phyloP scores from a whole-genome alignment of 163 green algal species.

The Chloromonas sp. region DNA sequence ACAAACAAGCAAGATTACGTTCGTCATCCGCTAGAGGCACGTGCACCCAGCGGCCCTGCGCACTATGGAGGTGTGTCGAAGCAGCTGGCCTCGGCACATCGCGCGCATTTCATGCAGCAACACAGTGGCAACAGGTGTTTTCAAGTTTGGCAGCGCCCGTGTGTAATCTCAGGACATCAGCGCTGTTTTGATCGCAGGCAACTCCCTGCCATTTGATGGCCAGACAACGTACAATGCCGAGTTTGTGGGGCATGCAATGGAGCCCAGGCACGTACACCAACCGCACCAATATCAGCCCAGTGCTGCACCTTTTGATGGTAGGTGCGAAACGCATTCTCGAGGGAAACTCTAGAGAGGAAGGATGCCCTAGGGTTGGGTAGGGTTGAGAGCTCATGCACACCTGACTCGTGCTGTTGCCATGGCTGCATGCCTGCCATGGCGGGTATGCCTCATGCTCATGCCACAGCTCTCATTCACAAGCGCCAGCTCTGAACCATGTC shows the following conservation, averaged over 20 bases:
- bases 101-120: background rate
- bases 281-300: background rate
- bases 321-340: background rate
- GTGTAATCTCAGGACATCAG: background rate
- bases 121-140: background rate
- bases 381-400: too few relatives aligned
- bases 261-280: background rate
- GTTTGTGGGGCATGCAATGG: background rate
- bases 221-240: background rate
- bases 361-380: too few relatives aligned
- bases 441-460: background rate
- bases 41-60: background rate
- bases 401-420: background rate
- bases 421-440: background rate
- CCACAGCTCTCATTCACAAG: too few relatives aligned
- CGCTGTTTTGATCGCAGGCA: background rate
- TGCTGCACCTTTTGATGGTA: conserved; percentile 3
- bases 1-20: conserved; percentile 14
- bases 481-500: too few relatives aligned
- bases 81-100: background rate
- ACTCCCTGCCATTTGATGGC: conserved; percentile 3
- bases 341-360: too few relatives aligned
- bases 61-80: background rate
- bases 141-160: background rate
- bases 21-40: conserved; percentile 11